Evolutionary conservation across 306 rosid genomes (phyloP).

Genomic region (Rubus idaeus): DNA sequence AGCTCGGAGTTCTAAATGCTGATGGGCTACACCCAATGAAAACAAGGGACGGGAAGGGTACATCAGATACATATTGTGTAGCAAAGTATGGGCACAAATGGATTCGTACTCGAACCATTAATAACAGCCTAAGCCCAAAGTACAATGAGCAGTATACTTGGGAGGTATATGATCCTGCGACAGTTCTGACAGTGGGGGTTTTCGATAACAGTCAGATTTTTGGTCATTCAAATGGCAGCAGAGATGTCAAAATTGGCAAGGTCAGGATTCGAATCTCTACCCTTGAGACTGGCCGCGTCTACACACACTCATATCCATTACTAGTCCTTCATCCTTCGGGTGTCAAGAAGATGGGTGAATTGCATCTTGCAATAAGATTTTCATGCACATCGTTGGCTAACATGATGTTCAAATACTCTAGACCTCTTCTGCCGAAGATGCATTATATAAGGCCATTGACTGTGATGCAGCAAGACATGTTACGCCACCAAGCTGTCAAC

Average conservation of each 20-base stretch:
- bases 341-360: slow-evolving; percentile 85
- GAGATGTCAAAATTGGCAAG: slow-evolving; percentile 70
- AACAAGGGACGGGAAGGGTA: slow-evolving; percentile 67
- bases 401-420: slow-evolving; percentile 63
- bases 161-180: slow-evolving; percentile 88
- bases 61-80: slow-evolving; percentile 75
- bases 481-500: slow-evolving; percentile 63
- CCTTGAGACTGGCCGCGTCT: slow-evolving; percentile 71
- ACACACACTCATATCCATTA: slow-evolving; percentile 75
- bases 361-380: slow-evolving; percentile 87
- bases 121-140: slow-evolving; percentile 59
- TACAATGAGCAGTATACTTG: slow-evolving; percentile 94
- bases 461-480: slow-evolving; percentile 66
- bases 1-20: slow-evolving; percentile 77
- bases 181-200: slow-evolving; percentile 86
- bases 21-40: slow-evolving; percentile 69
- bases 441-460: slow-evolving; percentile 72
- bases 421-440: slow-evolving; percentile 90
- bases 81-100: slow-evolving; percentile 93
- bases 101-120: slow-evolving; percentile 85
- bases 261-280: slow-evolving; percentile 89
- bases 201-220: slow-evolving; percentile 62
- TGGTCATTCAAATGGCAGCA: slow-evolving; percentile 47
- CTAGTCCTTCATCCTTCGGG: slow-evolving; percentile 75
- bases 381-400: slow-evolving; percentile 56